These are phyloP conservation scores for Cercospora nicotianae DNA, from an alignment of 2,329 filamentous ascomycete species.

Conservation along the genomic window DNA sequence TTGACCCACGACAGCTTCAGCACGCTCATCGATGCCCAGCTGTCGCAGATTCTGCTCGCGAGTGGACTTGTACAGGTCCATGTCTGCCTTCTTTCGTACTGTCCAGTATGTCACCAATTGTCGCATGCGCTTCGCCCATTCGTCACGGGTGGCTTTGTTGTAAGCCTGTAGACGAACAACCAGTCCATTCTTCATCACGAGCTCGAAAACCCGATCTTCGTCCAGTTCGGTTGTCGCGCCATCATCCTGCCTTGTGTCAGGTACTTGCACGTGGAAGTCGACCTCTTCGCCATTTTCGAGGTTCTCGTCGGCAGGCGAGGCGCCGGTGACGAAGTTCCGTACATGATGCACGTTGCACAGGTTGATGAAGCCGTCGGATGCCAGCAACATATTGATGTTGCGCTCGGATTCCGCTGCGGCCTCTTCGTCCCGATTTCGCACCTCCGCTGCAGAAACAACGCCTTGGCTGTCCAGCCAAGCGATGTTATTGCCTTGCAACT, in stretches of 20 bases:
- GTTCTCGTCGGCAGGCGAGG: constrained; percentile 53
- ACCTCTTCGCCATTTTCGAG: constrained; percentile 57
- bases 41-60: constrained; percentile 59
- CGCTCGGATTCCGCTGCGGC: constrained; percentile 61
- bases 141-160: constrained; percentile 56
- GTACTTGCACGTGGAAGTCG: constrained; percentile 51
- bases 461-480: constrained; percentile 55
- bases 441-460: constrained; percentile 39
- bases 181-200: constrained; percentile 61
- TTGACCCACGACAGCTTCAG: constrained; percentile 65
- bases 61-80: constrained; percentile 57
- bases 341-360: constrained; percentile 59
- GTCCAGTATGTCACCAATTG: constrained; percentile 64
- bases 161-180: constrained; percentile 60
- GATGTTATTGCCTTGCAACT: constrained; percentile 53
- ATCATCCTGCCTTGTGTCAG: constrained; percentile 46
- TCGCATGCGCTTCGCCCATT: constrained; percentile 62
- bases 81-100: constrained; percentile 56
- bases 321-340: constrained; percentile 55
- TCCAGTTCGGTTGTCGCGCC: constrained; percentile 56
- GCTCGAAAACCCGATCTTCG: constrained; percentile 60
- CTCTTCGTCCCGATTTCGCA: constrained; percentile 57
- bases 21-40: constrained; percentile 64
- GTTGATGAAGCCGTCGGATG: constrained; percentile 66
- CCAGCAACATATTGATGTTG: constrained; percentile 58